Base-by-base conservation (phyloP, 1,284 basidiomycete species). In the Ganoderma multipileum region DNA sequence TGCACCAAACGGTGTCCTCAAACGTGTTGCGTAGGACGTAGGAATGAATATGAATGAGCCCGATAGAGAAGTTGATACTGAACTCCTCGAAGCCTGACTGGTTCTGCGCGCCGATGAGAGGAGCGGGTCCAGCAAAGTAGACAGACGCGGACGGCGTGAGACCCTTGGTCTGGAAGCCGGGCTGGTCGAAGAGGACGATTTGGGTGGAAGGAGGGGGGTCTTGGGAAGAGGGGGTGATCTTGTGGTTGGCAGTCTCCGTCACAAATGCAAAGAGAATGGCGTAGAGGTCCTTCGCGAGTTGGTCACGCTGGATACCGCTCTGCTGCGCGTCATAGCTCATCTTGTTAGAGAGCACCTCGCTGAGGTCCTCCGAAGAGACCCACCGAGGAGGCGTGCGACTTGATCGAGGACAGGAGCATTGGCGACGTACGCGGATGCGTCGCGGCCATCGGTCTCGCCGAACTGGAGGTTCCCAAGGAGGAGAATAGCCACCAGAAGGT, bases 261-360 rank as follows among this genome's bases (percentile, higher is more conserved):
- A 98, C 86, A 75, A 92, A 98, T 0, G 95, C 91, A 77, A 98
- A 96, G 16, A 98, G 86, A 76, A 98, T 96, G 26, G 95, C 91
- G 77, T 98, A 98, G 44, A 98, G 84, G 75, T 96, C 94, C 62
- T 90, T 88, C 71, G 95, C 88, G 72, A 96, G 89, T 20, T 87
- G 85, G 76, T 96, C 93, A 30, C 95, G 87, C 80, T 98, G 97
- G 2, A 78, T 78, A 2, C 85, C 83, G 62, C 94, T 91, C 74
- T 91, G 92, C 65, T 90, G 64, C 92, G 87, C 42, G 97, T n/a
- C 91, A 79, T 95, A 97, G 74, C 88, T 91, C 28, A 94, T 95
- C 82, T 90, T 91, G 80, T 94, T 95, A 20, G 94, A 95, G 62
- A 98, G 83, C 9, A 90, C 86, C 73, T 91, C 88, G 52, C 85